These are phyloP conservation scores for Taxillus chinensis DNA, from an alignment of 164 flowering plant species.

Conservation along the genomic window DNA sequence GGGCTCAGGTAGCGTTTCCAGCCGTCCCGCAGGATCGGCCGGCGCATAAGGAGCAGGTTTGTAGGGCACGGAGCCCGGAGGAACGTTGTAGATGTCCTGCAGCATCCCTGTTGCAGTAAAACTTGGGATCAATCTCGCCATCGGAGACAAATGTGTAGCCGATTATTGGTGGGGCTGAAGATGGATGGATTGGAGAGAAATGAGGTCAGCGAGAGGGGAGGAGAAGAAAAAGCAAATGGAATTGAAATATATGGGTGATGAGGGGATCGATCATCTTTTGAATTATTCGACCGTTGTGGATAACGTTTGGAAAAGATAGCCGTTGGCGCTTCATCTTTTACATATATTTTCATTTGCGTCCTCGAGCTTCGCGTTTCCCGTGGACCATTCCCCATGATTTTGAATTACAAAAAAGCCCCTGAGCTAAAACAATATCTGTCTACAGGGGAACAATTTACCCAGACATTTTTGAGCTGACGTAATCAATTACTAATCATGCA, in stretches of 20 bases:
- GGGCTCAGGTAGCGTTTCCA: conserved; percentile 68
- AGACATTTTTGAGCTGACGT: no score
- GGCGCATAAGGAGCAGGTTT: conserved; percentile 96
- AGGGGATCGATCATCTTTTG: conserved; percentile 13
- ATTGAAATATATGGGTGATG: conserved; percentile 1
- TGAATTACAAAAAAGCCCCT: no score
- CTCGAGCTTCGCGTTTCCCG: no score
- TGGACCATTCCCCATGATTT: no score
- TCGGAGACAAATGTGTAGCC: no score
- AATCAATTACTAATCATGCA: no score
- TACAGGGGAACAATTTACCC: no score
- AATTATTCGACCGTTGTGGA: conserved; percentile 59
- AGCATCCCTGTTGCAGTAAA: conserved; percentile 30
- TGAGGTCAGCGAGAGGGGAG: conserved; percentile 2
- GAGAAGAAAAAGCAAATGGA: conserved; percentile 8
- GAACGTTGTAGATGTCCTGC: conserved; percentile 83
- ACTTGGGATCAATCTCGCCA: no score
- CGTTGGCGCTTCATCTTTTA: conserved; percentile 23
- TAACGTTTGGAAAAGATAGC: conserved; percentile 48
- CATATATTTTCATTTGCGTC: no score
- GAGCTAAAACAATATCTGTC: no score
- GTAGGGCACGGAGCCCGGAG: conserved; percentile 63
- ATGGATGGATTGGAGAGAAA: neutral
- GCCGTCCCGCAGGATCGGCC: conserved; percentile 58
- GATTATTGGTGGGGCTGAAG: no score